Evolutionary conservation across 495 filamentous ascomycete genomes (phyloP), one percentile per base, ranked within the genome.

Genomic region (Staphylotrichum tortipilum): DNA sequence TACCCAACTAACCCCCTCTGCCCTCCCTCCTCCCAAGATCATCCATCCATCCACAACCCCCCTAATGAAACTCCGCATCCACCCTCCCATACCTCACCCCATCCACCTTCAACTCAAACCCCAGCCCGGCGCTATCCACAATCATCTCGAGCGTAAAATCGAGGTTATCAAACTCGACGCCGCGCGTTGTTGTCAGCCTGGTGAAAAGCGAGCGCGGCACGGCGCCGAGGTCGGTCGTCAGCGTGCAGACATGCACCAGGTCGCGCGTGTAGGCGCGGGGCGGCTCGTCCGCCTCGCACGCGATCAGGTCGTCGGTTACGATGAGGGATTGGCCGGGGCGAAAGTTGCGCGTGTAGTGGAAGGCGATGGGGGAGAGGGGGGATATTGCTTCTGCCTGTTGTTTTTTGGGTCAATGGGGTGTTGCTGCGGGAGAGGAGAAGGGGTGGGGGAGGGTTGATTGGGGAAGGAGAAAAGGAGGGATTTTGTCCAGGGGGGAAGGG

Each of bases 281-380:
- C 8, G 83, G 78, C 14, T 73, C 68, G 51, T 85, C 82, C 3
- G 73, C 69, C 50, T 83, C 80, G 59, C 79, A 85, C 15, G 79
- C 79, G 53, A 88, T 85, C 21, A 88, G 71, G 62, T 88, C 83
- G 63, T 88, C 84, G 41, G 83, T 82, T 3, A 88, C 83, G 11
- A 82, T 52, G 17, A 84, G 68, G 1, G 77, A 78, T 62, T 84
- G 82, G 5, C 78, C 78, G 0, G 78, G 79, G 6, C 81, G 76
- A 68, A 88, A 88, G 66, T 86, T 86, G 44, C 84, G 81, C 19
- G 84, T 86, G 67, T 86, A 88, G 68, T 88, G 83, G 68, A 88
- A 88, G 14, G 79, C 80, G 46, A 86, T 78, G 26, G 83, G 82
- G 4, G 70, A 72, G 6, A 78, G 64, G 26, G 83, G 78, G n/a